A percentile compares a stretch with the other conserved stretches of the same genome.
Conservation (phyloP, 2,329 filamentous ascomycete genomes). For the Myriosclerotinia scirpicola region DNA sequence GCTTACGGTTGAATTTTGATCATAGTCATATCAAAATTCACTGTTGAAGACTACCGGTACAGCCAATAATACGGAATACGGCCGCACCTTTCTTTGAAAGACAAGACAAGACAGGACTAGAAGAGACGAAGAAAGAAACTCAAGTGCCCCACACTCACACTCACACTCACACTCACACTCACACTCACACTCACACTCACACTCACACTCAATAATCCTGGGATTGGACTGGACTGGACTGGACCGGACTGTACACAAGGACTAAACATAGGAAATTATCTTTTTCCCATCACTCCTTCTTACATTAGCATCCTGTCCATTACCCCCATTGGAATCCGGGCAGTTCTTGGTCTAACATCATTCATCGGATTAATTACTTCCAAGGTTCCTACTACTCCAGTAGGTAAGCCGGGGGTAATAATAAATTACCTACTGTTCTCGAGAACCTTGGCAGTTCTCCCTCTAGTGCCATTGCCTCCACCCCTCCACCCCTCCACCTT, state of each 20-base stretch:
- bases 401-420: no score
- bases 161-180: no score
- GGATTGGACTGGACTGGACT: not conserved
- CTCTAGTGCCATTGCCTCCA: no score
- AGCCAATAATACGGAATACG: not conserved
- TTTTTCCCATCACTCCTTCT: not conserved
- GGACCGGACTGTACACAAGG: not conserved
- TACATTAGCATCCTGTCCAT: not conserved
- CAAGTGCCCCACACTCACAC: not conserved
- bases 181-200: no score
- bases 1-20: not conserved
- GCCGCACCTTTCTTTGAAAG: not conserved
- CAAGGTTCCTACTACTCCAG: no score
- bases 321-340: not conserved
- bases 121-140: constrained; percentile 8
- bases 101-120: not conserved
- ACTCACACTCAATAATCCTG: no score
- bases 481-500: no score
- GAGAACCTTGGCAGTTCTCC: no score
- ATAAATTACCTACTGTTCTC: no score
- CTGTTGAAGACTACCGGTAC: not conserved
- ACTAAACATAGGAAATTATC: not conserved
- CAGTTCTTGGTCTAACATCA: no score
- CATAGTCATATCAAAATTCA: not conserved
- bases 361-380: no score